Percentiles rank a stretch among this genome's conserved stretches.
Evolutionary conservation across 2,329 filamentous ascomycete species (phyloP).

Genomic region (Chlorencoelia australis): DNA sequence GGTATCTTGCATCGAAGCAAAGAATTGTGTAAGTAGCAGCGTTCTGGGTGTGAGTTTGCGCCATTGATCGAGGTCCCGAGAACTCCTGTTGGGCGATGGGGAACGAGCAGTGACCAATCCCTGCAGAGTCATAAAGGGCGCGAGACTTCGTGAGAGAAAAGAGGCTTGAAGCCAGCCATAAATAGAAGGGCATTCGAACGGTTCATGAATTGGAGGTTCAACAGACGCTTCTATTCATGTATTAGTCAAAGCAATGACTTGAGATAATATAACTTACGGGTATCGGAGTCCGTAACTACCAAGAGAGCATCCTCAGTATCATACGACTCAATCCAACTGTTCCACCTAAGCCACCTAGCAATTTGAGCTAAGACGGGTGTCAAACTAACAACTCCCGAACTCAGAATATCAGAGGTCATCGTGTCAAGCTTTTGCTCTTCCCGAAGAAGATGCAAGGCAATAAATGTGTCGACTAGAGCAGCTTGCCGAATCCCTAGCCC

Average conservation of each 20-base stretch:
- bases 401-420: conserved; percentile 38
- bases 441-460: conserved; percentile 74
- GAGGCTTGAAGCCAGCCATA: conserved; percentile 42
- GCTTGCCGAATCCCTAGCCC: conserved; percentile 48
- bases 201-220: conserved; percentile 31
- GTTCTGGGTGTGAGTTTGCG: conserved; percentile 49
- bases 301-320: conserved; percentile 46
- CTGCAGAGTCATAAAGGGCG: conserved; percentile 39
- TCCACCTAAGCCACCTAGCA: conserved; percentile 71
- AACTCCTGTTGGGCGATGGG: conserved; percentile 9
- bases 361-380: conserved; percentile 73
- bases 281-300: conserved; percentile 45
- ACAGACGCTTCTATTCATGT: too few species aligned
- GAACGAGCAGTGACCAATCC: conserved; percentile 33
- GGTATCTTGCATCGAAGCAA: conserved; percentile 43
- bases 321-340: conserved; percentile 51
- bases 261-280: conserved; percentile 28
- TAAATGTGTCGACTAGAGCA: conserved; percentile 55
- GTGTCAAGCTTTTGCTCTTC: conserved; percentile 82
- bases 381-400: conserved; percentile 40
- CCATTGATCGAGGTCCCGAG: conserved; percentile 18
- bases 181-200: conserved; percentile 48
- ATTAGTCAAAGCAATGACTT: too few species aligned
- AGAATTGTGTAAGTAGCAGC: conserved; percentile 57
- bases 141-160: conserved; percentile 22